Evolutionary conservation across 805 yeast genomes (phyloP).

Genomic region (Monosporozyma siamensis): DNA sequence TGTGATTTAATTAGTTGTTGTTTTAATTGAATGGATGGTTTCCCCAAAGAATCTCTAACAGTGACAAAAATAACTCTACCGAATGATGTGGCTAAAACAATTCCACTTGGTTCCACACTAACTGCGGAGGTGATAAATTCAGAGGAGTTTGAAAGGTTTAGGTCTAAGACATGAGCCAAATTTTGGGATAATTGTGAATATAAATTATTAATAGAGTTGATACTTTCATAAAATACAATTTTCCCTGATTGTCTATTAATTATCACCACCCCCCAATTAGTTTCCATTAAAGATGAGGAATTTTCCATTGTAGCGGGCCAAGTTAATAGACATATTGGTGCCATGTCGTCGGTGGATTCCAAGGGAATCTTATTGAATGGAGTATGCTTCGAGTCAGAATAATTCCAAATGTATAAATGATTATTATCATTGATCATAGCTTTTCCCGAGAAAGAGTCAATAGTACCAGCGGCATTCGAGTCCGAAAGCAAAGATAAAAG

Average conservation of each 20-base stretch:
- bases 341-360: constrained; percentile 4
- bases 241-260: constrained; percentile 51
- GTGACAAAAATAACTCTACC: constrained; percentile 57
- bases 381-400: constrained; percentile 45
- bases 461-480: constrained; percentile 30
- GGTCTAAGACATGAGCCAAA: constrained; percentile 19
- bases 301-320: constrained; percentile 21
- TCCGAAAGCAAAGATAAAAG: constrained; percentile 9
- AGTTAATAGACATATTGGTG: constrained; percentile 23
- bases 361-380: constrained; percentile 18
- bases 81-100: constrained; percentile 57
- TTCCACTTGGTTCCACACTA: constrained; percentile 65
- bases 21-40: constrained; percentile 33
- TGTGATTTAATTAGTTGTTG: constrained; percentile 27
- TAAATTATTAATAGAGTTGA: constrained; percentile 35
- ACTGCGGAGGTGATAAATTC: constrained; percentile 53
- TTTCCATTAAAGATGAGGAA: background rate
- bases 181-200: constrained; percentile 21
- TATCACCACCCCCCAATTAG: constrained; percentile 58
- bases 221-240: constrained; percentile 63
- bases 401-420: constrained; percentile 59
- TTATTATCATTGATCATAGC: constrained; percentile 43
- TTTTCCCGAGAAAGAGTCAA: constrained; percentile 29
- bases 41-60: constrained; percentile 60
- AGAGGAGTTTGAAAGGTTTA: constrained; percentile 16